Evolutionary conservation across 2,329 filamentous ascomycete genomes (phyloP), one percentile per base, ranked within the genome.

Genomic region (Dothideomycetes sp.): DNA sequence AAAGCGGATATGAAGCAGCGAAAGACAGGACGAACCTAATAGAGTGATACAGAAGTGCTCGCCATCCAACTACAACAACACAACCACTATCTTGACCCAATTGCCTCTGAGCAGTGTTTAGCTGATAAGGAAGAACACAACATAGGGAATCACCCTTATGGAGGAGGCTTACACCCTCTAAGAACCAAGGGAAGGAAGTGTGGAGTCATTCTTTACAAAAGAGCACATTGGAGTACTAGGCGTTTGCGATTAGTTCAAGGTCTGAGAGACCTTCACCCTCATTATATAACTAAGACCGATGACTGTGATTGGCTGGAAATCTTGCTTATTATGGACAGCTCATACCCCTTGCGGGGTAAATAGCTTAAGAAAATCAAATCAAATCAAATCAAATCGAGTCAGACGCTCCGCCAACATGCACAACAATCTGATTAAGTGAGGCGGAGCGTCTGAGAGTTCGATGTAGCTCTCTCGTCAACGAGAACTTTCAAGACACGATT

Each of bases 261-360:
- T 36, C 34, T 36, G n/a, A 36, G 34, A 36, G n/a, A 36, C 34
- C 34, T 36, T 36, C 19, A 36, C 34, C 19, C 19, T 36, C 34
- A n/a, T 36, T 36, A 29, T 31, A 31, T 27, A 36, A 36, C 19
- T 36, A 36, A 36, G 34, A 27, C 34, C n/a, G 19, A 27, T 27
- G n/a, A 16, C 29, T 36, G n/a, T 17, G n/a, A 36, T 36, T 36
- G 19, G 34, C n/a, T 36, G n/a, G 19, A 36, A 29, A 36, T 2
- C 34, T 8, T 27, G 5, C 12, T 36, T 9, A 36, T 27, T 5
- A 36, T 27, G 4, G 34, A 36, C 19, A 36, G 34, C 34, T 36
- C n/a, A 34, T 34, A 34, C 32, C 16, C 15, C 32, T 17, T 18
- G 17, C 17, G 9, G 32, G 32, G 16, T 36, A 36, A 29, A 36